These are phyloP conservation scores for Vaccinium macrocarpon DNA, from an alignment of 148 eudicot species.

Conservation along the genomic window DNA sequence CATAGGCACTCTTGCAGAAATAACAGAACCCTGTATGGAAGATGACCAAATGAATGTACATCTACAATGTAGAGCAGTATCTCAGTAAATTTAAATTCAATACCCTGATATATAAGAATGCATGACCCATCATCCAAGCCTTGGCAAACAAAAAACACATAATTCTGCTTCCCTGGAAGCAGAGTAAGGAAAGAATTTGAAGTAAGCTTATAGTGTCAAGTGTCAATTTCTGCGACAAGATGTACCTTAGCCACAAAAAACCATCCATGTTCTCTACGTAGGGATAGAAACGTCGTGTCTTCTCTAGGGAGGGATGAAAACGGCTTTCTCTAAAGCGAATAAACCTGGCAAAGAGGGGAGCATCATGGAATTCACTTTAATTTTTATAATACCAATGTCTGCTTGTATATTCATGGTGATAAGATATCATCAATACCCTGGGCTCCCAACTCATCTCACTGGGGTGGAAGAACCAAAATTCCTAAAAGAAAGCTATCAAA, in stretches of 20 bases:
- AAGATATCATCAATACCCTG: constrained; percentile 54
- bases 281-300: constrained; percentile 89
- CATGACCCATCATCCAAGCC: background rate
- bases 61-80: background rate
- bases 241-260: constrained; percentile 94
- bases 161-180: background rate
- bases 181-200: background rate
- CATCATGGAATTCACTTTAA: constrained; percentile 13
- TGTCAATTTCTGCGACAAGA: background rate
- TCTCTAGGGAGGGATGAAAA: constrained; percentile 70
- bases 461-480: no score
- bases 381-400: background rate
- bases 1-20: background rate
- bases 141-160: background rate
- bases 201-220: background rate
- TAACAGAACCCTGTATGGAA: background rate
- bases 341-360: constrained; percentile 45
- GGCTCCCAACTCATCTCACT: no score
- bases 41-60: background rate
- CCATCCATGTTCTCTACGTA: constrained; percentile 97
- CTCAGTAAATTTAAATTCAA: constrained; percentile 6
- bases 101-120: background rate
- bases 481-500: no score
- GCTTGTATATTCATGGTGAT: background rate
- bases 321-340: constrained; percentile 63